These are phyloP conservation scores for Beauveria sp. DNA, from an alignment of 2,329 filamentous ascomycete genomes.

Conservation along the genomic window DNA sequence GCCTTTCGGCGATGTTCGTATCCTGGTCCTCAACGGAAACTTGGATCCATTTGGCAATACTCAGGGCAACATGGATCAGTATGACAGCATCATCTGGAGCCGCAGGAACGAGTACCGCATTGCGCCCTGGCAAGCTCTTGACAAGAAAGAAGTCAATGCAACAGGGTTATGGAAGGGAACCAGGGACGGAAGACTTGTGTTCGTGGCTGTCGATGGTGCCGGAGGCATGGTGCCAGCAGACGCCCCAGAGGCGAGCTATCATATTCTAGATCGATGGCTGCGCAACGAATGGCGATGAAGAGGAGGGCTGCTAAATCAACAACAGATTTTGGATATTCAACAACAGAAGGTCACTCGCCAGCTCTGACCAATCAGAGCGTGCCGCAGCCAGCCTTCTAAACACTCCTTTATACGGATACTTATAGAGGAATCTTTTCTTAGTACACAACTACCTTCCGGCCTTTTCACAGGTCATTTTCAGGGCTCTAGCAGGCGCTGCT, in stretches of 20 bases:
- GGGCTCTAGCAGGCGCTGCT: too few species aligned
- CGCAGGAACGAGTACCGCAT: constrained; percentile 34
- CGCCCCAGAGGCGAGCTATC: constrained; percentile 17
- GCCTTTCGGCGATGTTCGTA: constrained; percentile 14
- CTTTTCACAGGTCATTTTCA: too few species aligned
- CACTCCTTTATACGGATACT: too few species aligned
- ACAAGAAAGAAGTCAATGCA: neutral
- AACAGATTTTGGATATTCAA: too few species aligned
- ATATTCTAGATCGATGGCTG: constrained; percentile 17
- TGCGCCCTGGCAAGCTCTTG: constrained; percentile 18
- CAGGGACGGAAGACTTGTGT: constrained; percentile 15
- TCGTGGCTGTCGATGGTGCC: constrained; percentile 17
- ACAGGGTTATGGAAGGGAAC: constrained; percentile 16
- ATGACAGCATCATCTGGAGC: constrained; percentile 34
- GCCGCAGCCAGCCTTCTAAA: too few species aligned
- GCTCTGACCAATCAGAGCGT: too few species aligned
- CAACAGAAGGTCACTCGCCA: too few species aligned
- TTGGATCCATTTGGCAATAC: constrained; percentile 17
- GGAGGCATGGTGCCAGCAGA: constrained; percentile 18
- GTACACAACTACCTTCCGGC: too few species aligned
- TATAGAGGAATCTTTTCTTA: too few species aligned
- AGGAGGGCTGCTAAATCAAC: too few species aligned
- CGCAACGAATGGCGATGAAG: constrained; percentile 7
- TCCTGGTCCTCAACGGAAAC: constrained; percentile 20
- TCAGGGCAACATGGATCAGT: constrained; percentile 26